Evolutionary conservation across 2,329 filamentous ascomycete species (phyloP), one percentile per base, ranked within the genome.

Genomic region (Lachnellula arida): DNA sequence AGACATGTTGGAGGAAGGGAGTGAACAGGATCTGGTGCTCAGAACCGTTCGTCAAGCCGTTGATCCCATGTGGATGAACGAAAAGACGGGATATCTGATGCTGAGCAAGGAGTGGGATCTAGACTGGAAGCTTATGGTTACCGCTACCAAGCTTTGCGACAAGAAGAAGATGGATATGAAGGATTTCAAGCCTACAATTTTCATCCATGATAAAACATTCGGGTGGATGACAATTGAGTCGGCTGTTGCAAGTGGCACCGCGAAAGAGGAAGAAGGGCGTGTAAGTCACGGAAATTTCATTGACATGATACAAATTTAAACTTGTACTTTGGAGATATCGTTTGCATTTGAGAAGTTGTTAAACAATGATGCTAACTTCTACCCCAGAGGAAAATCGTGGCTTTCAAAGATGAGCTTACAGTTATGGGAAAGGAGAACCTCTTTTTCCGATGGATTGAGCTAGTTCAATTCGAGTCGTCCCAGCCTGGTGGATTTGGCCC

Each of bases 401-500:
- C 81, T 2, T 95, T 97, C 70, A 86, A 89, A 65, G 87, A 94
- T 44, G 84, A 85, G 19, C 78, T 97, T 63, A 79, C 81, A 1
- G 79, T 79, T 2, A 78, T 94, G 72, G 91, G 88, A 44, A 96
- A 96, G 73, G 92, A 96, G 71, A 85, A 88, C 61, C 72, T 97
- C 52, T 97, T 97, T 75, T 96, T 89, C 75, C 84, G 87, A 54
- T 96, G 91, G 91, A 89, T 96, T 49, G 92, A 97, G 75, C 81
- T 95, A 68, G 85, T 97, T 49, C 91, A 97, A 73, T 95, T 85
- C 67, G 91, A 96, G 73, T 87, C 89, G 43, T 87, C 85, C 37
- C 81, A 82, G 63, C 88, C 91, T 0, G 89, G 87, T 17, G 89
- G 89, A 0, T 95, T 96, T 68, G 88, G 86, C 1, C 75, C 79